A percentile compares a stretch with the other conserved stretches of the same genome.
phyloP scores from a whole-genome alignment of 805 yeast species.

The Spathaspora passalidarum region DNA sequence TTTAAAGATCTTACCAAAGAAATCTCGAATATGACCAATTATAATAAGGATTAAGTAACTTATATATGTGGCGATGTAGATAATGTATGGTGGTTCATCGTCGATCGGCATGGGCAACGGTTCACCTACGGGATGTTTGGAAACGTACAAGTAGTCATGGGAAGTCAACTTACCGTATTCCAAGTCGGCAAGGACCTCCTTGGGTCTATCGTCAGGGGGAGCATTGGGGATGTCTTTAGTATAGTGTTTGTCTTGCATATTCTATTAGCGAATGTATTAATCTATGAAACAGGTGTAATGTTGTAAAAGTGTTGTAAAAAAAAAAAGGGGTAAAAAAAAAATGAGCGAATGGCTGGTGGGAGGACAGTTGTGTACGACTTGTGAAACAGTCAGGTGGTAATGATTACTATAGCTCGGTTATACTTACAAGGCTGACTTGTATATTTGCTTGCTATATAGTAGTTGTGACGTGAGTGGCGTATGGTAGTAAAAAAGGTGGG shows the following conservation, averaged over 20 bases:
- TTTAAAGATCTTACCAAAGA: constrained; percentile 71
- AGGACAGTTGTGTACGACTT: background rate
- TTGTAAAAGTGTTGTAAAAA: background rate
- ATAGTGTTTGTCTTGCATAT: constrained; percentile 6
- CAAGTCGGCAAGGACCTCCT: constrained; percentile 41
- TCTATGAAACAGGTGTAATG: too few relatives aligned
- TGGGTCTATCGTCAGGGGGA: constrained; percentile 32
- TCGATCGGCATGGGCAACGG: constrained; percentile 61
- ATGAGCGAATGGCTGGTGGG: background rate
- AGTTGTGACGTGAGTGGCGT: background rate
- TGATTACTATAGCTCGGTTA: too few relatives aligned
- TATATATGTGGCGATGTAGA: constrained; percentile 78
- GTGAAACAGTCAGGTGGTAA: too few relatives aligned
- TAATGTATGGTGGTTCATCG: constrained; percentile 85
- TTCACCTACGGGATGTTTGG: constrained; percentile 53
- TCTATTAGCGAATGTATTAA: background rate
- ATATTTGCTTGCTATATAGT: background rate
- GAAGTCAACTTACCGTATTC: constrained; percentile 76
- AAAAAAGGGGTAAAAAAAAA: background rate
- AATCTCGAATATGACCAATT: constrained; percentile 89
- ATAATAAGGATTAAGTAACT: constrained; percentile 81
- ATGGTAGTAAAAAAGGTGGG: background rate
- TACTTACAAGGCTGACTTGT: background rate
- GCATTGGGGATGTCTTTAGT: constrained; percentile 33
- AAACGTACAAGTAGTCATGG: constrained; percentile 59